phyloP scores from a whole-genome alignment of 2,329 filamentous ascomycete genomes.

The Colletotrichum cuscutae region DNA sequence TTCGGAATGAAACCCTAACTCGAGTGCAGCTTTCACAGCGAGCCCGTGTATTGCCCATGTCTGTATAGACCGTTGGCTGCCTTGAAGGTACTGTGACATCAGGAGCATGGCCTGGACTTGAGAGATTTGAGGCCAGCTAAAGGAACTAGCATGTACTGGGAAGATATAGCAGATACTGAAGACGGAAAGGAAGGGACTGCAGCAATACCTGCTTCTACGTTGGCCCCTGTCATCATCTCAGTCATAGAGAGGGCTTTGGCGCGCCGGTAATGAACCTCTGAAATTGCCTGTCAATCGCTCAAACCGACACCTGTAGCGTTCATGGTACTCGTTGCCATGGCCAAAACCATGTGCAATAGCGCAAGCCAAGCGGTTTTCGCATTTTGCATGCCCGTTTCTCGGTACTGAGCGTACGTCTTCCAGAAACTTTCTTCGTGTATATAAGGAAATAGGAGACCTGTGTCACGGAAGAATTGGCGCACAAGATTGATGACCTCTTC shows the following conservation, averaged over 20 bases:
- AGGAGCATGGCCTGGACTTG: slow-evolving; percentile 60
- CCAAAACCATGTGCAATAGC: slow-evolving; percentile 60
- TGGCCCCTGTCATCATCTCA: slow-evolving; percentile 52
- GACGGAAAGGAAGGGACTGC: background rate
- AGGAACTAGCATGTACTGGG: background rate
- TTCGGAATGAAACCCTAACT: slow-evolving; percentile 61
- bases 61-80: slow-evolving; percentile 62
- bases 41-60: slow-evolving; percentile 66
- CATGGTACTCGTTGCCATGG: slow-evolving; percentile 54
- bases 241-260: slow-evolving; percentile 55
- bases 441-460: slow-evolving; percentile 44
- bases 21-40: slow-evolving; percentile 59
- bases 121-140: background rate
- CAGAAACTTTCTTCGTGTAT: slow-evolving; percentile 41
- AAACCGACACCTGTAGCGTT: slow-evolving; percentile 42
- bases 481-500: slow-evolving; percentile 37
- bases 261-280: slow-evolving; percentile 56
- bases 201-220: slow-evolving; percentile 52
- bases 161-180: too few species aligned
- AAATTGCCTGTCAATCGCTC: slow-evolving; percentile 48
- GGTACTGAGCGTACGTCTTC: slow-evolving; percentile 37
- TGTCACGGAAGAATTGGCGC: slow-evolving; percentile 40
- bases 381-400: slow-evolving; percentile 39
- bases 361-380: slow-evolving; percentile 61
- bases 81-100: slow-evolving; percentile 62